These are phyloP conservation scores for Xerophyta viscosa DNA, from an alignment of 106 monocot species.

Conservation along the genomic window DNA sequence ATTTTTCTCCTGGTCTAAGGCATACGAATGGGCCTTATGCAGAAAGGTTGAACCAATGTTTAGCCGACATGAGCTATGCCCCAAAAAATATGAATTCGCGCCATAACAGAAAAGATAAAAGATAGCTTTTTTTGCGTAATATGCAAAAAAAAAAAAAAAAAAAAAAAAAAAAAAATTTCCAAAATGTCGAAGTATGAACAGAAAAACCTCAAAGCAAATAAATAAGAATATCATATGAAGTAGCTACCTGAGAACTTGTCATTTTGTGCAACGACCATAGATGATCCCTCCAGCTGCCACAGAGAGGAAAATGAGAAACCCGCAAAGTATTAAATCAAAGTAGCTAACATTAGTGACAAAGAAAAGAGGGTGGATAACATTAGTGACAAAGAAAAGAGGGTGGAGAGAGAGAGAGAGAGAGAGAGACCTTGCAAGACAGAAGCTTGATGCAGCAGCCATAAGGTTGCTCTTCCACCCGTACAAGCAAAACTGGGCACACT, in stretches of 20 bases:
- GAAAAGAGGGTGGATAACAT: no score
- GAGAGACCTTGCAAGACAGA: conserved; percentile 75
- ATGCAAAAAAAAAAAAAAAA: no score
- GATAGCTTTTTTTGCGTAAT: no score
- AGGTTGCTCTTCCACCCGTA: conserved; percentile 79
- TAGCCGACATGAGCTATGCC: no score
- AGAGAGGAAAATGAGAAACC: background rate
- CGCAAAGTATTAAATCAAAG: background rate
- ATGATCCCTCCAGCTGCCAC: conserved; percentile 76
- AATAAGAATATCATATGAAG: background rate
- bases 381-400: no score
- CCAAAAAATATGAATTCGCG: no score
- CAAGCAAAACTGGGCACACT: conserved; percentile 84
- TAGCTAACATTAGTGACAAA: background rate
- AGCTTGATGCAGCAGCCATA: conserved; percentile 81
- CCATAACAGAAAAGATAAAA: no score
- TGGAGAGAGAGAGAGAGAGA: background rate
- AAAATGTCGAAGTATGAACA: background rate
- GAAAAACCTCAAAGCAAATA: background rate
- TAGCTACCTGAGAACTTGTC: conserved; percentile 81
- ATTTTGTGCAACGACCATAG: conserved; percentile 82
- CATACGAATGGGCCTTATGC: no score
- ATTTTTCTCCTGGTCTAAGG: no score
- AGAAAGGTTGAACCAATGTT: no score
- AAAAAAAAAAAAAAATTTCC: background rate